Evolutionary conservation across 2,329 filamentous ascomycete genomes (phyloP).

Genomic region (Trichoderma afroharzianum): DNA sequence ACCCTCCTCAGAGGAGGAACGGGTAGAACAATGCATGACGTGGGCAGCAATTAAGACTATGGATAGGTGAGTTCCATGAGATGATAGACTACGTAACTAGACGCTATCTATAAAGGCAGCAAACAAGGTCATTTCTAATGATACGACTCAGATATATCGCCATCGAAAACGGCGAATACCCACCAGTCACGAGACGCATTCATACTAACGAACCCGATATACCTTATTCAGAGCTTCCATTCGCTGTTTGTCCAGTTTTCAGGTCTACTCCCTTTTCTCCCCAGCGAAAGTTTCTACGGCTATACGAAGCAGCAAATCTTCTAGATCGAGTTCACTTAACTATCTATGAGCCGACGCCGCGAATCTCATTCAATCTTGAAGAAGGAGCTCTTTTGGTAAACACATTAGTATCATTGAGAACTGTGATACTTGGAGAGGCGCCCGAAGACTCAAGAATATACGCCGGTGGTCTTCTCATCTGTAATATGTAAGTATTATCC

Average conservation of each 20-base stretch:
- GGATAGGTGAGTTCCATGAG: not conserved
- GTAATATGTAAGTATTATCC: not conserved
- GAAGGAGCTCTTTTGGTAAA: not conserved
- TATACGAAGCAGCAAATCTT: not conserved
- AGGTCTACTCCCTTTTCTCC: not conserved
- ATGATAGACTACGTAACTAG: not conserved
- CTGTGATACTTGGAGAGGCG: not conserved
- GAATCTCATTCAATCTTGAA: not conserved
- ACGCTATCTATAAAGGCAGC: no score
- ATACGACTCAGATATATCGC: not conserved
- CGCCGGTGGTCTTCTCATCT: not conserved
- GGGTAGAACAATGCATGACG: not conserved
- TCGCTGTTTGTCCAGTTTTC: not conserved
- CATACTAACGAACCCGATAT: not conserved
- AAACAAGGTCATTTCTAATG: not conserved
- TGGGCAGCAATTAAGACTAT: not conserved
- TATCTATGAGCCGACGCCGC: not conserved
- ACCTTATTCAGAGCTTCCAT: not conserved
- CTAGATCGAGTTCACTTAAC: not conserved
- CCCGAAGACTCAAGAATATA: not conserved
- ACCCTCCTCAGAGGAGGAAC: not conserved
- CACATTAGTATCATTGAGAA: not conserved
- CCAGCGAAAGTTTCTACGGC: not conserved
- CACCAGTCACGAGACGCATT: not conserved
- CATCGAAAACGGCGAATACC: not conserved